Evolutionary conservation across 768 basidiomycete species (phyloP).

Genomic region (Tulasnella sp.): DNA sequence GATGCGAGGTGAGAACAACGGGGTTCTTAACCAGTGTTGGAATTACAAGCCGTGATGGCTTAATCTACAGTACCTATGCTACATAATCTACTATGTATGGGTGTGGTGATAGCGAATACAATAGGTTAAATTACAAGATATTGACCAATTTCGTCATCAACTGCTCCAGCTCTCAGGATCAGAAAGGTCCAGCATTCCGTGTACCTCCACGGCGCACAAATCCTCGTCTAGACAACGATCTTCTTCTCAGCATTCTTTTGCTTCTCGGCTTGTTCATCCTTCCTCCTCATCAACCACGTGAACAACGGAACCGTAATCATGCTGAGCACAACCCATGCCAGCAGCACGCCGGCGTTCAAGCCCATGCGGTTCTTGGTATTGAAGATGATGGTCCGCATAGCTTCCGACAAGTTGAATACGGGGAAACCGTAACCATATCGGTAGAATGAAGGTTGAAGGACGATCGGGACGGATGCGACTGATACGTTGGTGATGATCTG

Average conservation of each 20-base stretch:
- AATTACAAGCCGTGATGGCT: no score
- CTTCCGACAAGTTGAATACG: conserved; percentile 57
- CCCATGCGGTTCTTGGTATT: conserved; percentile 45
- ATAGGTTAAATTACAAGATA: not conserved
- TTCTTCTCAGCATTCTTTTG: not conserved
- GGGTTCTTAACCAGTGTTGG: no score
- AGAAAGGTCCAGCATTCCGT: not conserved
- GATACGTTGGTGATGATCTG: conserved; percentile 50
- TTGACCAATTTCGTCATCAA: not conserved
- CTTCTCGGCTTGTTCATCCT: not conserved
- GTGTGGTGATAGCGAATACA: no score
- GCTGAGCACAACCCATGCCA: conserved; percentile 29
- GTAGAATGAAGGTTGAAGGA: conserved; percentile 33
- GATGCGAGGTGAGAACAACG: no score
- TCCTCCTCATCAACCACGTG: conserved; percentile 10
- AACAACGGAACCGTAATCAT: conserved; percentile 15
- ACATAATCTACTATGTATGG: no score
- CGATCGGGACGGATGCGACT: conserved; percentile 45
- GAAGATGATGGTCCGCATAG: conserved; percentile 55
- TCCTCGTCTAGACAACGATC: not conserved
- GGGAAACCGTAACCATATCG: conserved; percentile 60
- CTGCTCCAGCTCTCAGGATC: not conserved
- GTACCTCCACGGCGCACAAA: not conserved
- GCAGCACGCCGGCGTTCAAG: conserved; percentile 31
- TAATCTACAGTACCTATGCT: no score